Evolutionary conservation across 495 filamentous ascomycete genomes (phyloP).

Genomic region (Lophium mytilinum): DNA sequence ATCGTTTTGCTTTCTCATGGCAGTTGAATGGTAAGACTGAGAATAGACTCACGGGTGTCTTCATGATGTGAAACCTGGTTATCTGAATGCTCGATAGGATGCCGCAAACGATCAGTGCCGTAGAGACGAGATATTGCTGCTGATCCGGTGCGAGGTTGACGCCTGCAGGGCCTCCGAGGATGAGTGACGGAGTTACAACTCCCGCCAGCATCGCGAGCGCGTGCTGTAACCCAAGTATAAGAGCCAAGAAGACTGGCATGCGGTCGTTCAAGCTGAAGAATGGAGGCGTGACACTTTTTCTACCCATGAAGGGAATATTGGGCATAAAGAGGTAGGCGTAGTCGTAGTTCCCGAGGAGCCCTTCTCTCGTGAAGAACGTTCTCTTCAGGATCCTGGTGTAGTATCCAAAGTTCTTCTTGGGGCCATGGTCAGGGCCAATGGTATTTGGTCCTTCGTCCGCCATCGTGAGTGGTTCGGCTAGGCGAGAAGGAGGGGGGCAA

Average conservation of each 20-base stretch:
- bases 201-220: conserved; percentile 56
- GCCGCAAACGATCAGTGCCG: conserved; percentile 75
- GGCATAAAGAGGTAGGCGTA: conserved; percentile 69
- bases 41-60: conserved; percentile 52
- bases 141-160: conserved; percentile 53
- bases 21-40: neutral
- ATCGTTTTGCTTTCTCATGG: too few species aligned
- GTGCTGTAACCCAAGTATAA: conserved; percentile 63
- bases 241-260: conserved; percentile 67
- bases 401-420: neutral
- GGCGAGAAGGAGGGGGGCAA: neutral
- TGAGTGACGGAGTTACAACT: conserved; percentile 69
- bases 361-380: conserved; percentile 37
- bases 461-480: neutral
- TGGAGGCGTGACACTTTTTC: conserved; percentile 50
- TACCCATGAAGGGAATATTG: conserved; percentile 71
- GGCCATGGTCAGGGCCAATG: neutral
- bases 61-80: conserved; percentile 64
- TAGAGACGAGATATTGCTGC: conserved; percentile 77
- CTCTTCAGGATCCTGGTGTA: neutral
- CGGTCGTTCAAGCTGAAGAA: conserved; percentile 80
- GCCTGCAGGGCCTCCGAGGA: conserved; percentile 57
- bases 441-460: neutral
- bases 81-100: conserved; percentile 74
- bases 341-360: conserved; percentile 75